Conservation (phyloP, 176 grass and related monocot species). For the Ensete ventricosum region DNA sequence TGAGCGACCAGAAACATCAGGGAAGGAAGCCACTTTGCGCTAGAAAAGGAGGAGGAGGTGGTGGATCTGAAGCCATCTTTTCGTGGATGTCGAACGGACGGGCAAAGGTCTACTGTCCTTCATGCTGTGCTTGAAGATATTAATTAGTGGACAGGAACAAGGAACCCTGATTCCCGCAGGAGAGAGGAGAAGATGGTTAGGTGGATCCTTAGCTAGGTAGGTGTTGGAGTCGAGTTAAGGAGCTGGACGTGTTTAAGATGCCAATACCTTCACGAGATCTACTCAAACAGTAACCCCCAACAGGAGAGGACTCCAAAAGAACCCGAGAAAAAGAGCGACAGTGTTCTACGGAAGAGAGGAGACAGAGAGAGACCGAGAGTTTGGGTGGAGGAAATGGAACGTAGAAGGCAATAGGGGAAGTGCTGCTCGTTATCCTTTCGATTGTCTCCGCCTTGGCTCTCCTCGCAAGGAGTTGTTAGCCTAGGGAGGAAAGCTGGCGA, state of each 20-base stretch:
- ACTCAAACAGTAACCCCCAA: not conserved
- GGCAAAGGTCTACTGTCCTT: no score
- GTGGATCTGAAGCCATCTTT: no score
- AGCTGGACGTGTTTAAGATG: not conserved
- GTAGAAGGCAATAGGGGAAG: not conserved
- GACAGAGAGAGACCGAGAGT: no score
- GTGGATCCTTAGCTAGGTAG: not conserved
- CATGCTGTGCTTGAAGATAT: no score
- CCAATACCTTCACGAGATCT: not conserved
- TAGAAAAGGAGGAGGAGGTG: no score
- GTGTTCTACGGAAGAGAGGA: no score
- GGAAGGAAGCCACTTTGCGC: no score
- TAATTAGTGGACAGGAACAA: no score
- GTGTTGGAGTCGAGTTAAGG: not conserved
- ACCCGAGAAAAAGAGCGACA: not conserved
- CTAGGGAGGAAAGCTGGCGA: conserved; percentile 12
- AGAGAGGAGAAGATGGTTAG: not conserved
- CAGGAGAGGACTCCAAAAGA: not conserved
- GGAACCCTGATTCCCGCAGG: not conserved
- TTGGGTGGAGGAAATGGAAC: not conserved
- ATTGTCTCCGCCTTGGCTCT: not conserved
- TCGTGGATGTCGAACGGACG: no score
- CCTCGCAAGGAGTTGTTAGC: no score
- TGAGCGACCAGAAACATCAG: no score
- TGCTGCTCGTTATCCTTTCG: not conserved